phyloP scores from a whole-genome alignment of 2,329 filamentous ascomycete genomes.

The Fusarium sp. region DNA sequence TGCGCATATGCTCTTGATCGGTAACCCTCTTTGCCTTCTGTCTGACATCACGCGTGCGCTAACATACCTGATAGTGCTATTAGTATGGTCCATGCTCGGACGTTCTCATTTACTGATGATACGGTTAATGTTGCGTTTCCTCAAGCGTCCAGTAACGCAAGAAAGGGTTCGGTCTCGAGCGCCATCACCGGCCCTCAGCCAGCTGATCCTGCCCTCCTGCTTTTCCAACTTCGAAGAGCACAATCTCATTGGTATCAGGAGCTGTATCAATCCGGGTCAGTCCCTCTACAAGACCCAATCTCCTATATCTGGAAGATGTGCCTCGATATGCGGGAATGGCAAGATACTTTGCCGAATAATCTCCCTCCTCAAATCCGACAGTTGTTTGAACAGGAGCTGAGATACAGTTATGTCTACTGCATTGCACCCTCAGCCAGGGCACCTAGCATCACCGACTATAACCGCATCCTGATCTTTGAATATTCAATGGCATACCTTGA shows the following conservation, averaged over 20 bases:
- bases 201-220: slow-evolving; percentile 77
- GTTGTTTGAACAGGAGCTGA: slow-evolving; percentile 87
- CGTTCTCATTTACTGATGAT: slow-evolving; percentile 95
- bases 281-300: slow-evolving; percentile 75
- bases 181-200: slow-evolving; percentile 61
- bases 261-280: slow-evolving; percentile 82
- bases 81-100: slow-evolving; percentile 86
- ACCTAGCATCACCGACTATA: slow-evolving; percentile 79
- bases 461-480: slow-evolving; percentile 85
- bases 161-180: slow-evolving; percentile 57
- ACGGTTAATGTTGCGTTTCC: slow-evolving; percentile 86
- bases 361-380: slow-evolving; percentile 75
- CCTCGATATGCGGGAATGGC: slow-evolving; percentile 83
- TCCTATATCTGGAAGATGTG: slow-evolving; percentile 82
- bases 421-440: slow-evolving; percentile 83
- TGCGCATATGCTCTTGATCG: slow-evolving; percentile 91
- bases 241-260: slow-evolving; percentile 93
- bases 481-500: slow-evolving; percentile 86
- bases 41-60: slow-evolving; percentile 23
- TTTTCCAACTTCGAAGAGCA: slow-evolving; percentile 86
- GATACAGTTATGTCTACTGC: slow-evolving; percentile 92
- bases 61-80: slow-evolving; percentile 71
- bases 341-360: slow-evolving; percentile 76
- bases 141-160: slow-evolving; percentile 59
- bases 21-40: slow-evolving; percentile 59